Evolutionary conservation across 768 basidiomycete species (phyloP).

Genomic region (Boletus sp.): DNA sequence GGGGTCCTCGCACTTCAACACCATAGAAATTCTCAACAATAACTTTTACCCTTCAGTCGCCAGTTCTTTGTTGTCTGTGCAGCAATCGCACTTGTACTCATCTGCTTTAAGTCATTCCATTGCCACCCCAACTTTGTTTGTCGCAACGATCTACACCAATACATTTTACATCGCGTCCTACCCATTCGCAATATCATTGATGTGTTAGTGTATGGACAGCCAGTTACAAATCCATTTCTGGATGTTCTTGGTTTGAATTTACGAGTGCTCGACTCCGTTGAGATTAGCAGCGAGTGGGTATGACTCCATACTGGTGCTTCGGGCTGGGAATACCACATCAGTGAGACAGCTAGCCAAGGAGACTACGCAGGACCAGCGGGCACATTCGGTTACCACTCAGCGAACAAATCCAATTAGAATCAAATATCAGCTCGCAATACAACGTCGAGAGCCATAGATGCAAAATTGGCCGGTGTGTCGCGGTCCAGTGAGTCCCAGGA

Average conservation of each 20-base stretch:
- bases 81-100: constrained; percentile 22
- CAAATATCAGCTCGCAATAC: not conserved
- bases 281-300: not conserved
- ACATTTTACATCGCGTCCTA: constrained; percentile 13
- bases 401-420: not conserved
- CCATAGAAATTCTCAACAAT: constrained; percentile 20
- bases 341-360: not conserved
- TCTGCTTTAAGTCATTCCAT: constrained; percentile 13
- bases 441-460: not conserved
- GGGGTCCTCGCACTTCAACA: constrained; percentile 25
- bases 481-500: not conserved
- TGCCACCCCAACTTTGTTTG: constrained; percentile 13
- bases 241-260: not conserved
- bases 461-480: not conserved
- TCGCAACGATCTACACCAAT: constrained; percentile 20
- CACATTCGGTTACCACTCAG: not conserved
- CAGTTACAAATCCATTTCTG: constrained; percentile 8
- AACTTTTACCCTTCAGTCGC: not conserved
- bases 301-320: no score
- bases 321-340: not conserved
- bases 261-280: not conserved
- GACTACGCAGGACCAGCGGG: not conserved
- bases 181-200: constrained; percentile 13
- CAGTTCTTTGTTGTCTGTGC: constrained; percentile 15
- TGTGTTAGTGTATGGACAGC: constrained; percentile 20